phyloP scores from a whole-genome alignment of 2,329 filamentous ascomycete genomes.

The Decorospora gaudefroyi region DNA sequence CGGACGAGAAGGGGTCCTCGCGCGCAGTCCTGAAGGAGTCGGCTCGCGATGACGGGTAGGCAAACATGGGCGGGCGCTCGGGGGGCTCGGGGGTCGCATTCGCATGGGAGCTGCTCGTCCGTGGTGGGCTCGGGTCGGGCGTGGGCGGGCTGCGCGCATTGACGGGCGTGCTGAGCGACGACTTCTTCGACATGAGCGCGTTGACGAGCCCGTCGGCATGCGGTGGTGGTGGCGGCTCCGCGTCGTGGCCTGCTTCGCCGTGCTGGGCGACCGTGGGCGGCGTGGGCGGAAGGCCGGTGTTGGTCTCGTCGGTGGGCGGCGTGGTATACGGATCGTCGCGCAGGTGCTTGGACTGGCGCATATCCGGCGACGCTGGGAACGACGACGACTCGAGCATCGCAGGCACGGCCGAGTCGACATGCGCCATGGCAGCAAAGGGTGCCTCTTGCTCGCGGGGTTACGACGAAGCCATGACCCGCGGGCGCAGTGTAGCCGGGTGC shows the following conservation, averaged over 20 bases:
- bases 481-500: constrained; percentile 11
- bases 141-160: constrained; percentile 49
- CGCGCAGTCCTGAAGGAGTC: constrained; percentile 55
- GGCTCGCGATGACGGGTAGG: constrained; percentile 50
- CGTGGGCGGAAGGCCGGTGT: constrained; percentile 52
- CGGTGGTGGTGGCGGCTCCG: constrained; percentile 35
- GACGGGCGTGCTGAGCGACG: constrained; percentile 49
- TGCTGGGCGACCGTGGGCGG: constrained; percentile 51
- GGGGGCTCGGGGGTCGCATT: constrained; percentile 7
- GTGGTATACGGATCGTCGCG: constrained; percentile 22
- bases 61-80: constrained; percentile 35
- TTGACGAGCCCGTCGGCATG: constrained; percentile 49
- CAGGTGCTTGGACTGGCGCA: constrained; percentile 34
- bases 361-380: constrained; percentile 34
- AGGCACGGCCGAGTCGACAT: constrained; percentile 32
- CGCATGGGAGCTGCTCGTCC: constrained; percentile 30
- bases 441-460: constrained; percentile 11
- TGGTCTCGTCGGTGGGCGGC: constrained; percentile 39
- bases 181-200: constrained; percentile 48
- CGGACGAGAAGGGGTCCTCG: constrained; percentile 48
- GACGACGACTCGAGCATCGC: constrained; percentile 42
- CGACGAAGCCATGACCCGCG: constrained; percentile 30
- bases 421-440: constrained; percentile 29
- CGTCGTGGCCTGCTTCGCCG: constrained; percentile 25
- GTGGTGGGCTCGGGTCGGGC: constrained; percentile 46